Percentiles rank a stretch among this genome's conserved stretches.
Conservation (phyloP, 2,329 filamentous ascomycete species). For the Helminthosporium solani region DNA sequence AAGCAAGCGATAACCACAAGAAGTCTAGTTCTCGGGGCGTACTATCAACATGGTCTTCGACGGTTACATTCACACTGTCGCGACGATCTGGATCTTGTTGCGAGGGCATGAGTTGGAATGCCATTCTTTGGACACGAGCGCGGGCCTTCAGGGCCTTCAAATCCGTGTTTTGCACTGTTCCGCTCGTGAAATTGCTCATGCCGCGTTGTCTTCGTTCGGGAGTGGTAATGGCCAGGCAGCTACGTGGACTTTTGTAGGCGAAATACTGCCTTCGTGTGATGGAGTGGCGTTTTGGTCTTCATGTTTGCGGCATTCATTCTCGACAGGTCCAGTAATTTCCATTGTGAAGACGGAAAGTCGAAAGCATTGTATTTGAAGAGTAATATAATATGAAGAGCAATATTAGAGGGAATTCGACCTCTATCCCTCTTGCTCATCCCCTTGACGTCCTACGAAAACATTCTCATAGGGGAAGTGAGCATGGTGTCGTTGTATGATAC, state of each 20-base stretch:
- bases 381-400: too few species aligned
- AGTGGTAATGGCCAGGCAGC: not conserved
- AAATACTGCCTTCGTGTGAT: not conserved
- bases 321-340: not conserved
- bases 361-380: not conserved
- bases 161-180: not conserved
- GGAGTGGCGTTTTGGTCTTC: not conserved
- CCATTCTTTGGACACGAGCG: not conserved
- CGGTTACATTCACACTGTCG: not conserved
- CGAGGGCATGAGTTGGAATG: not conserved
- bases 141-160: not conserved
- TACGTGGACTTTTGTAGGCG: not conserved
- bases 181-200: not conserved
- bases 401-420: too few species aligned
- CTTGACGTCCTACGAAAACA: too few species aligned
- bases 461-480: too few species aligned
- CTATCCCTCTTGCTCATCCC: too few species aligned
- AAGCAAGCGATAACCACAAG: not conserved
- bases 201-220: not conserved
- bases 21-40: not conserved
- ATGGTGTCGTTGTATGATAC: conserved; percentile 8
- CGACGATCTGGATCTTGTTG: not conserved
- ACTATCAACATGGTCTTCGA: not conserved
- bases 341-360: not conserved
- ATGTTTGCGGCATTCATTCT: not conserved